Evolutionary conservation across 176 grass and related monocot species (phyloP).

Genomic region (Elaeis guineensis): DNA sequence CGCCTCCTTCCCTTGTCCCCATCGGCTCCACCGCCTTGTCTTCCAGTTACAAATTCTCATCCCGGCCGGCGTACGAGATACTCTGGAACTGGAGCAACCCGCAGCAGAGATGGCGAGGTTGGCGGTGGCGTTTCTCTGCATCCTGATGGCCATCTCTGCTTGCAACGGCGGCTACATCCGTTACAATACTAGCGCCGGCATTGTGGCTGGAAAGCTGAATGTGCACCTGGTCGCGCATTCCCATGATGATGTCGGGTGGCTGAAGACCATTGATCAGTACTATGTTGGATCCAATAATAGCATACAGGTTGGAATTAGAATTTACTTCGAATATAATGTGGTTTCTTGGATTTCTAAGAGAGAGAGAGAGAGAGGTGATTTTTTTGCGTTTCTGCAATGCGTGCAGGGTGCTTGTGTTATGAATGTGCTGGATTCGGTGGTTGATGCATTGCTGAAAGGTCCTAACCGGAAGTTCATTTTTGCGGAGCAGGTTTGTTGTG

Average conservation of each 20-base stretch:
- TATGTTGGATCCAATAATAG: slow-evolving; percentile 70
- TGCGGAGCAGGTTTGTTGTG: slow-evolving; percentile 52
- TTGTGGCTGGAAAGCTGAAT: slow-evolving; percentile 51
- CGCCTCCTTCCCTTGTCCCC: too few species aligned
- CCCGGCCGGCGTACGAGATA: too few species aligned
- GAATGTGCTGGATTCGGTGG: slow-evolving; percentile 81
- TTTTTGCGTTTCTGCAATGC: not conserved
- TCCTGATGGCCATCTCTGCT: too few species aligned
- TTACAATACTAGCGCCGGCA: slow-evolving; percentile 44
- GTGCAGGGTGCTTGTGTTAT: slow-evolving; percentile 54
- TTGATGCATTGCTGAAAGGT: slow-evolving; percentile 53
- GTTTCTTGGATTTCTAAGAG: not conserved
- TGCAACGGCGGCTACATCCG: slow-evolving; percentile 2
- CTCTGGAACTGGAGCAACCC: too few species aligned
- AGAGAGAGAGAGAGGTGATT: too few species aligned
- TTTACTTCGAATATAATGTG: not conserved
- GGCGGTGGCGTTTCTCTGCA: too few species aligned
- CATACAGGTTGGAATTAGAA: slow-evolving; percentile 41
- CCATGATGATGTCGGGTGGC: slow-evolving; percentile 94
- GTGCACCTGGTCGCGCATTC: slow-evolving; percentile 85
- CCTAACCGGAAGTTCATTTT: slow-evolving; percentile 64
- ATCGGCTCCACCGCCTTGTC: too few species aligned
- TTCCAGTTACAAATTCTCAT: too few species aligned
- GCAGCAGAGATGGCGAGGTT: too few species aligned
- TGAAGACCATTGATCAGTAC: slow-evolving; percentile 96